Percentiles rank a stretch among this genome's conserved stretches.
These are phyloP conservation scores for Rhodotorula sp. DNA, from an alignment of 1,284 basidiomycete genomes.

Conservation along the genomic window DNA sequence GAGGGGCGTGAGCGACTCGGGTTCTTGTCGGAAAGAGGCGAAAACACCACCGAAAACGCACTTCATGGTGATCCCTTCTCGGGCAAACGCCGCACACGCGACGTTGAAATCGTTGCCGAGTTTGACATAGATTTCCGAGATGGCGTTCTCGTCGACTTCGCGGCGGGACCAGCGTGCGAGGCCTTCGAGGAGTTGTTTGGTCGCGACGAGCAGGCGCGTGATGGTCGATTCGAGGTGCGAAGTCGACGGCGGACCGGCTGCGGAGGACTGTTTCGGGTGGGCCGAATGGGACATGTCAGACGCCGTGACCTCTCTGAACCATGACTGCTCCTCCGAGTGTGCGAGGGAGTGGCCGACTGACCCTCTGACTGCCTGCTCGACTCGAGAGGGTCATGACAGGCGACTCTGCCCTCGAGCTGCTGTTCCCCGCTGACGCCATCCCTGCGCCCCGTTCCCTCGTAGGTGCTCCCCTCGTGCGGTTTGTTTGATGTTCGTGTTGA, in stretches of 20 bases:
- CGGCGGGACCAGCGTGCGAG: constrained; percentile 83
- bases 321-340: no score
- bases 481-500: no score
- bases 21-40: not conserved
- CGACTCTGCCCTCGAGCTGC: not conserved
- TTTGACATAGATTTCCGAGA: constrained; percentile 94
- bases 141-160: constrained; percentile 72
- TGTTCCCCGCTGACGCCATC: not conserved
- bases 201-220: constrained; percentile 87
- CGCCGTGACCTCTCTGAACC: not conserved
- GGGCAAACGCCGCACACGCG: constrained; percentile 81
- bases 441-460: not conserved
- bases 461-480: no score
- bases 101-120: constrained; percentile 97
- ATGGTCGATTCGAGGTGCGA: constrained; percentile 49
- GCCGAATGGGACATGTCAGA: no score
- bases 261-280: not conserved
- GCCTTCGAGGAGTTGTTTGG: constrained; percentile 83
- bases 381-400: constrained; percentile 1
- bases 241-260: not conserved
- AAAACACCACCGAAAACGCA: constrained; percentile 54
- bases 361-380: not conserved
- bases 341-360: no score
- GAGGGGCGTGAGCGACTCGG: not conserved
- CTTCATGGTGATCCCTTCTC: constrained; percentile 87